Base-by-base conservation (phyloP, 345 rosid species). In the Physaria fendleri region DNA sequence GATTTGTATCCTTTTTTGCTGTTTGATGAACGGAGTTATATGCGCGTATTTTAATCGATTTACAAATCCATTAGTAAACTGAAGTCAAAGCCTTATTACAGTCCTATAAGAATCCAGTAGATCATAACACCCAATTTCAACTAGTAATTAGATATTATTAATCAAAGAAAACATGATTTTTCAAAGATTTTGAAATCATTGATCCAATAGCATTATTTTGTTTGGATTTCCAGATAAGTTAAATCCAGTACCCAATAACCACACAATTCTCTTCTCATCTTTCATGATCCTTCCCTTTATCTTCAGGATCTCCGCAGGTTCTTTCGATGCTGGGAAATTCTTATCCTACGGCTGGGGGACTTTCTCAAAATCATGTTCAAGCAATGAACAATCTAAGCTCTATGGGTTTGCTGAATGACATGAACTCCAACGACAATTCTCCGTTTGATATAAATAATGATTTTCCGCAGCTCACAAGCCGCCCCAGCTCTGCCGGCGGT, bases 401-500 rank as follows among this genome's bases (percentile, higher is more conserved):
- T 23, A 78, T 92, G 90, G 93, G 96, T 38, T 80, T 92, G 84
- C 68, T 92, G 72, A 85, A 80, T 64, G 97, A 88, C 62, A 77
- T 82, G 74, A 85, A 80, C 66, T 68, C 92, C 48, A 85, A 65
- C 59, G 95, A 93, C 55, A 73, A 66, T 67, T 84, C 97, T 16
- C 94, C 95, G 2, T 93, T 85, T 51, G 94, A 93, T 77, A 93
- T 93, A 55, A 89, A 81, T 48, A 82, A 80, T 73, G 99, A 93
- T 72, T 93, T 93, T 60, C 99, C 99, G 57, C 85, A 76, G 72
- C 74, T 93, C 75, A 81, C 87, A 5, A 92, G 95, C 76, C 91
- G 88, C 20, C 97, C 99, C 64, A 81, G 72, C 72, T 93, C 97
- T 53, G 93, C 94, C 4, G 95, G 96, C 24, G 93, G 92, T 37